Conservation (phyloP, 768 basidiomycete species). For the Chlorophyllum brunneum region DNA sequence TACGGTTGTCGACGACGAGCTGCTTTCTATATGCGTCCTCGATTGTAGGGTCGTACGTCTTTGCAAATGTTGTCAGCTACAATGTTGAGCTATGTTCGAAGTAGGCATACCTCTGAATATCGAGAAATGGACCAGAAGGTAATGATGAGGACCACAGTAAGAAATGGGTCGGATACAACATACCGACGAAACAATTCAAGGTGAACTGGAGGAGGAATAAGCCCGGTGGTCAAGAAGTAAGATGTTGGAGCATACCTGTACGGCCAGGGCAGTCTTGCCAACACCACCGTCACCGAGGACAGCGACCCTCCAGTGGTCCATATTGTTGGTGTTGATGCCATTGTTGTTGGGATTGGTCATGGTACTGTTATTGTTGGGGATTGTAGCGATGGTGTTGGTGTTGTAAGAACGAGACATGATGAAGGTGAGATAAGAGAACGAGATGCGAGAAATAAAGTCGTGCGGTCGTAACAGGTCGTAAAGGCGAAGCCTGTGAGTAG, state of each 20-base stretch:
- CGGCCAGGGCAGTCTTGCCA: constrained; percentile 93
- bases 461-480: constrained; percentile 64
- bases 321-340: constrained; percentile 23
- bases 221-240: constrained; percentile 12
- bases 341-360: constrained; percentile 6
- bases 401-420: constrained; percentile 26
- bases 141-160: constrained; percentile 7
- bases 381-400: constrained; percentile 10
- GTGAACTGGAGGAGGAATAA: constrained; percentile 62
- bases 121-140: constrained; percentile 9
- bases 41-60: constrained; percentile 99
- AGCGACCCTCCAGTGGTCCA: constrained; percentile 95
- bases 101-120: constrained; percentile 50
- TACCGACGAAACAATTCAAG: constrained; percentile 93
- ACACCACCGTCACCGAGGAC: constrained; percentile 97
- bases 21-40: constrained; percentile 97
- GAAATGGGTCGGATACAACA: constrained; percentile 27
- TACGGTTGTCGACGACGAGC: constrained; percentile 89
- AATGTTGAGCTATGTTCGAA: background rate
- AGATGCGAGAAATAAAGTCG: constrained; percentile 37
- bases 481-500: constrained; percentile 16
- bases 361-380: constrained; percentile 8
- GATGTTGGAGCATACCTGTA: constrained; percentile 66
- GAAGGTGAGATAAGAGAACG: constrained; percentile 27
- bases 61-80: constrained; percentile 16